Evolutionary conservation across 2,329 filamentous ascomycete species (phyloP), one percentile per base, ranked within the genome.

Genomic region (Monosporascus sp.): DNA sequence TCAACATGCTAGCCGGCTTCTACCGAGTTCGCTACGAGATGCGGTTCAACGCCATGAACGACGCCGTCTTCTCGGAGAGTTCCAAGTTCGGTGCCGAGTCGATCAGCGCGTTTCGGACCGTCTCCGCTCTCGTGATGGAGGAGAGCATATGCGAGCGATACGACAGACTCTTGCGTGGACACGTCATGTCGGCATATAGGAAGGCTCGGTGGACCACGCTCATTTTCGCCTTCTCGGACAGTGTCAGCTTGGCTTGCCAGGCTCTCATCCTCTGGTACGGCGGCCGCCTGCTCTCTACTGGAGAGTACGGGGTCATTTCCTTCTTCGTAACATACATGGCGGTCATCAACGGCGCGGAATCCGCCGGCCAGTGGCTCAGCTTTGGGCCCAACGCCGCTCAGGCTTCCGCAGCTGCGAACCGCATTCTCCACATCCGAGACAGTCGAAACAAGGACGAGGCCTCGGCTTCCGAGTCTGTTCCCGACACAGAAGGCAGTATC

Each of bases 71-170:
- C 59, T 75, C 78, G 7, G 80, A 85, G 55, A 88, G 84, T 62
- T 87, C 86, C 18, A 81, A 87, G 62, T 89, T 89, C 60, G 87
- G 85, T 0, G 80, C 85, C 0, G 87, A 91, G 65, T 81, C 86
- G 8, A 86, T 90, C 38, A 79, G 82, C 1, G 86, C 86, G 0
- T 87, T 88, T 64, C 77, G 87, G 9, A 90, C 87, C 0, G 87
- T 90, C 3, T 74, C 83, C 0, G 78, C 85, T 1, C 72, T 90
- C 15, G 86, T 83, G 1, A 78, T 90, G 65, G 87, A 90, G 64
- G 73, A 82, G 52, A 71, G 74, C n/a, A 87, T 89, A 54, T 74
- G 78, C 37, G 62, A 75, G 4, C 77, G 84, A 31, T 91, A 89
- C 59, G 70, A 78, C 24, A 65, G 57, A 0, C 74, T 89, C 2